Evolutionary conservation across 768 basidiomycete species (phyloP).

Genomic region (Boletus vermiculosoides): DNA sequence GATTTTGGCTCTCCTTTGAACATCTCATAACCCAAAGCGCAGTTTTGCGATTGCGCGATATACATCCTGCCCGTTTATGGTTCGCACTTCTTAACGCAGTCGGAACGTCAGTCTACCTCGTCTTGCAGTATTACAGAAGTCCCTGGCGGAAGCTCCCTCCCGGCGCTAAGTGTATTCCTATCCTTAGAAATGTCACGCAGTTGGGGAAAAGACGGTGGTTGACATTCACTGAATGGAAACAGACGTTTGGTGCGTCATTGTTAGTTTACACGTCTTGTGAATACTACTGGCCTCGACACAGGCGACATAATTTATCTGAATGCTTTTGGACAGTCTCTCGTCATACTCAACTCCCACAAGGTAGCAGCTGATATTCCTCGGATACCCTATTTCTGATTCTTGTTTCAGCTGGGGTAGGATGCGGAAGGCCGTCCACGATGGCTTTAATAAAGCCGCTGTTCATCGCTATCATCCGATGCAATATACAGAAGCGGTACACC

Average conservation of each 20-base stretch:
- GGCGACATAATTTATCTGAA: background rate
- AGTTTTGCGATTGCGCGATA: background rate
- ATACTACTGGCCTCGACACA: background rate
- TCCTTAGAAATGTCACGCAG: background rate
- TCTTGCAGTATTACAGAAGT: background rate
- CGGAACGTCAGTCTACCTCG: background rate
- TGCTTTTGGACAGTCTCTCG: background rate
- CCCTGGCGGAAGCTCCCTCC: background rate
- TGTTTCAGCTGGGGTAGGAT: background rate
- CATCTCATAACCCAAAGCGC: background rate
- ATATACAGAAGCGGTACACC: background rate
- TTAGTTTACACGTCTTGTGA: too few species aligned
- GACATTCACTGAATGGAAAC: constrained; percentile 1
- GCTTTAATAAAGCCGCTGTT: background rate
- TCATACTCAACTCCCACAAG: background rate
- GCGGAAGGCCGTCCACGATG: background rate
- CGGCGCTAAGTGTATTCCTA: background rate
- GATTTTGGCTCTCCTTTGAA: background rate
- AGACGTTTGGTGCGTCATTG: too few species aligned
- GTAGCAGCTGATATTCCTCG: background rate
- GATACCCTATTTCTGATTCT: background rate
- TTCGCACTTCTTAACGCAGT: background rate
- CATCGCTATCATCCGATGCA: background rate
- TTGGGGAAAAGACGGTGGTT: background rate
- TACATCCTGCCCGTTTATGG: background rate